Base-by-base conservation (phyloP, 202 grass and related monocot genomes). In the Panicum hallii region DNA sequence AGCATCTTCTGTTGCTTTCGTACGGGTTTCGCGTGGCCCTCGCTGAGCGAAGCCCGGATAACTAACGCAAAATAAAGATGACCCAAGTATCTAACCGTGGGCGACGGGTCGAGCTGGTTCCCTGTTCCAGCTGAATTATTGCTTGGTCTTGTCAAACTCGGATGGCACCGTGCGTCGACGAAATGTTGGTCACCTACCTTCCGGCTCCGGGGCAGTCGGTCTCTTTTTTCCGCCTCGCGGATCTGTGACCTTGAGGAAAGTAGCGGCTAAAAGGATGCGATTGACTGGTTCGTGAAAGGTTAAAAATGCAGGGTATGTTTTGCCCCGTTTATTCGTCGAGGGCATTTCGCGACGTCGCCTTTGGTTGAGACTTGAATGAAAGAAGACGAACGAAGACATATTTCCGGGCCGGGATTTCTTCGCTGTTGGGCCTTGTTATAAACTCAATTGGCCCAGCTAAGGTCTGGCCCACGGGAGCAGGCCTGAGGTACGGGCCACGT, bases 121-220 rank as follows among this genome's bases (percentile, higher is more conserved):
- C 4, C 13, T 52, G 30, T 10, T 34, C 22, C 19, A 63, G 4
- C 19, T n/a, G 15, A 40, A 36, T 64, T 40, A 66, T 20, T 42
- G 23, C 26, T 42, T 48, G 44, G 0, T 43, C 1, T 48, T 54
- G 69, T 84, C 87, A 74, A 74, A 75, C 53, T 84, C 20, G 0
- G 60, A 84, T 52, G 67, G 47, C 58, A 32, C 41, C 58, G 40
- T 66, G 41, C 19, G 63, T 61, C 57, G 81, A 53, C 75, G 20
- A 79, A 67, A 40, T 56, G 36, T 36, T 42, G 41, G 52, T 75
- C 74, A 44, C 81, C 61, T 17, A 38, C 36, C 70, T 40, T 73
- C 23, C 1, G 28, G 19, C 36, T 38, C 36, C 36, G 36, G 36
- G 3, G 36, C 36, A 4, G 7, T 2, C 52, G 1, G 17, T 60